Evolutionary conservation across 2,329 filamentous ascomycete species (phyloP).

Genomic region (Xylariaceae sp.): DNA sequence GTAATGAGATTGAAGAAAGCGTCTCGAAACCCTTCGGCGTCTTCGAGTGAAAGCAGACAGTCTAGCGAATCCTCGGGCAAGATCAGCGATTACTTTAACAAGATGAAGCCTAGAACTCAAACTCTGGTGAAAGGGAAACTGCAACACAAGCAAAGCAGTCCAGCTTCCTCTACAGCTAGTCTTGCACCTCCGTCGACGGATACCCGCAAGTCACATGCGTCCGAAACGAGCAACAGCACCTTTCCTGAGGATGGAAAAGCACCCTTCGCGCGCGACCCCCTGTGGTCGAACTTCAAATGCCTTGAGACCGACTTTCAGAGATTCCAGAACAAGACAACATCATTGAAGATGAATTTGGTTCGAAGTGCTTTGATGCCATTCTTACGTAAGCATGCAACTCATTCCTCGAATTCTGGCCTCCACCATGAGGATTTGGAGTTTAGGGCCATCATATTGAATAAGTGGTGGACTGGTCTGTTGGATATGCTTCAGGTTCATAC

Average conservation of each 20-base stretch:
- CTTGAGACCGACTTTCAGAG: slow-evolving; percentile 46
- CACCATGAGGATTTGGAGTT: slow-evolving; percentile 79
- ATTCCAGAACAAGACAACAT: slow-evolving; percentile 69
- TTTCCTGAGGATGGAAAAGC: slow-evolving; percentile 26
- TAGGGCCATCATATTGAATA: slow-evolving; percentile 74
- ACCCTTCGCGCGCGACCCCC: slow-evolving; percentile 42
- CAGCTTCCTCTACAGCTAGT: slow-evolving; percentile 45
- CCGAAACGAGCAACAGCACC: slow-evolving; percentile 31
- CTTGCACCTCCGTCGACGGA: slow-evolving; percentile 40
- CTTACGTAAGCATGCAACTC: slow-evolving; percentile 63
- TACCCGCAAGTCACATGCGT: slow-evolving; percentile 30
- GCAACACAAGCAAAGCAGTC: slow-evolving; percentile 35
- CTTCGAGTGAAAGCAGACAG: slow-evolving; percentile 29
- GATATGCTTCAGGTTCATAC: slow-evolving; percentile 69
- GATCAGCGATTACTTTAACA: slow-evolving; percentile 43
- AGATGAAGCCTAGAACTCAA: slow-evolving; percentile 46
- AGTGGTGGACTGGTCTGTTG: slow-evolving; percentile 83
- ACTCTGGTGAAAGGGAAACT: slow-evolving; percentile 37
- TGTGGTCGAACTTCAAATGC: slow-evolving; percentile 53
- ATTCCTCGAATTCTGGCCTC: slow-evolving; percentile 61
- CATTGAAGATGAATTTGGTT: slow-evolving; percentile 72
- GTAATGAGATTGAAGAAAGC: slow-evolving; percentile 30
- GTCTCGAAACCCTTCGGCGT: slow-evolving; percentile 29
- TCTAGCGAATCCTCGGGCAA: slow-evolving; percentile 35
- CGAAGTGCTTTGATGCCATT: slow-evolving; percentile 72